phyloP scores from a whole-genome alignment of 192 early-diverging fungal species.

The Backusella morwellensis region DNA sequence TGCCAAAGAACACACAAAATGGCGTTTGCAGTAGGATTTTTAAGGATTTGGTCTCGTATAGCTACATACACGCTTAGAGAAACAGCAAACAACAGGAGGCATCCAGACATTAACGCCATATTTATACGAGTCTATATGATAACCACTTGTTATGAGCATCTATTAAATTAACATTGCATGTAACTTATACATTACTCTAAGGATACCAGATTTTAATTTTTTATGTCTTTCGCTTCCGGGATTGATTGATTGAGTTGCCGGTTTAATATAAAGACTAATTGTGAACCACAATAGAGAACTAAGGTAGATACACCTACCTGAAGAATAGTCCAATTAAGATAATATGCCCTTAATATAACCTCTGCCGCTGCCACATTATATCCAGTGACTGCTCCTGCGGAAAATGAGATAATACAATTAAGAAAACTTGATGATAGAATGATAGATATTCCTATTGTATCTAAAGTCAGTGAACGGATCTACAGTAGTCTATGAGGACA shows the following conservation, averaged over 20 bases:
- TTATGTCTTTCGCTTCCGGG: constrained; percentile 1
- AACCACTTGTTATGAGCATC: neutral
- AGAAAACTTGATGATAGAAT: constrained; percentile 10
- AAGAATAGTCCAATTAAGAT: constrained; percentile 24
- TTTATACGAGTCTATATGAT: constrained; percentile 12
- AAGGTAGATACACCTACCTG: neutral
- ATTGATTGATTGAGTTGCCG: constrained; percentile 6
- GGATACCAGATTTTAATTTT: constrained; percentile 14
- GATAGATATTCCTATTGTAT: neutral
- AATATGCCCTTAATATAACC: constrained; percentile 5
- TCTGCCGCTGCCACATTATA: constrained; percentile 1
- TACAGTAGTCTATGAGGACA: too few species aligned
- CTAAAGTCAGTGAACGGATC: too few species aligned
- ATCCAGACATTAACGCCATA: constrained; percentile 14
- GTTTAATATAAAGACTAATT: constrained; percentile 11
- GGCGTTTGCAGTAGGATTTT: neutral
- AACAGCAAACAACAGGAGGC: constrained; percentile 16
- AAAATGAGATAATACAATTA: constrained; percentile 14
- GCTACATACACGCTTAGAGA: constrained; percentile 20
- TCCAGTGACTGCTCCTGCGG: constrained; percentile 8
- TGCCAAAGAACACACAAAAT: constrained; percentile 2
- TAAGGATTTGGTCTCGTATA: constrained; percentile 12
- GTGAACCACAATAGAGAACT: constrained; percentile 20
- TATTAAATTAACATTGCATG: neutral
- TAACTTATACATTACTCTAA: neutral